These are phyloP conservation scores for Cryoendolithus antarcticus DNA, from an alignment of 2,329 filamentous ascomycete species.

Conservation along the genomic window DNA sequence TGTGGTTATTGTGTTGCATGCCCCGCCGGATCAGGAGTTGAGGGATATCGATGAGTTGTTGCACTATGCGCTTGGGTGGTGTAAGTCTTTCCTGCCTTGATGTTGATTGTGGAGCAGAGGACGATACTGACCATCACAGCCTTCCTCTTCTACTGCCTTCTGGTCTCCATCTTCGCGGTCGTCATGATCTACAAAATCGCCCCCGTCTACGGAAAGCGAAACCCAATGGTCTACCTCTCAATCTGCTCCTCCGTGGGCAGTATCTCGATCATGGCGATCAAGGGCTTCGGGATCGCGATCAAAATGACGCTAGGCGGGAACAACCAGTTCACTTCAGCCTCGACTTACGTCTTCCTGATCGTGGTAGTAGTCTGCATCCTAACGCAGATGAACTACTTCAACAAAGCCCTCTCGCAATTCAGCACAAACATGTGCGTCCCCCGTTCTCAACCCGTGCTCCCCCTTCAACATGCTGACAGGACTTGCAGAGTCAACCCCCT, in stretches of 20 bases:
- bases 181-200: slow-evolving; percentile 96
- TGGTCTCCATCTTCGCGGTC: slow-evolving; percentile 69
- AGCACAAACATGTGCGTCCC: slow-evolving; percentile 81
- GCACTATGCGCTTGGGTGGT: slow-evolving; percentile 56
- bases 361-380: slow-evolving; percentile 86
- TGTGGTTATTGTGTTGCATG: slow-evolving; percentile 94
- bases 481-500: slow-evolving; percentile 70
- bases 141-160: slow-evolving; percentile 74
- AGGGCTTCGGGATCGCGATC: slow-evolving; percentile 93
- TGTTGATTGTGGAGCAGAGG: too few relatives aligned
- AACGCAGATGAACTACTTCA: slow-evolving; percentile 99
- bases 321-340: slow-evolving; percentile 91
- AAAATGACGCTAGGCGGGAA: slow-evolving; percentile 88
- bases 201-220: slow-evolving; percentile 82
- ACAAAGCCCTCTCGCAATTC: slow-evolving; percentile 94
- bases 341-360: slow-evolving; percentile 95
- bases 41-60: slow-evolving; percentile 85
- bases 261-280: slow-evolving; percentile 97
- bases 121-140: slow-evolving; percentile 38
- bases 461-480: neutral
- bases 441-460: neutral
- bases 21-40: slow-evolving; percentile 85
- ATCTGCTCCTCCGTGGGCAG: slow-evolving; percentile 97
- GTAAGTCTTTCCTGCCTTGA: too few relatives aligned
- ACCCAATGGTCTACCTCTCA: slow-evolving; percentile 89